A percentile compares a stretch with the other conserved stretches of the same genome.
Evolutionary conservation across 2,329 filamentous ascomycete species (phyloP).

Genomic region (Stemphylium vesicarium): DNA sequence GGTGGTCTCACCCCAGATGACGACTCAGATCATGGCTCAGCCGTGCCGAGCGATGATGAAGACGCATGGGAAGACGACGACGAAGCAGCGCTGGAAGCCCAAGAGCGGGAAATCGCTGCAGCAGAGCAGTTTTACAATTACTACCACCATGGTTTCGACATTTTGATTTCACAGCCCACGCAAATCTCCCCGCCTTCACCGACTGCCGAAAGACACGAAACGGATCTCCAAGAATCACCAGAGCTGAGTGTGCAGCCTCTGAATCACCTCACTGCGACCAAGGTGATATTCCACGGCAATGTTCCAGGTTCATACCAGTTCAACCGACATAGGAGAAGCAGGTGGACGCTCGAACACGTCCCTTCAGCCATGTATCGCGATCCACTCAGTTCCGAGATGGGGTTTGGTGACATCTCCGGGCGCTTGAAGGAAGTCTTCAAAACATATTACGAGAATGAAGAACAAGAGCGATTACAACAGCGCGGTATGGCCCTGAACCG

Average conservation of each 20-base stretch:
- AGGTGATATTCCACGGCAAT: constrained; percentile 92
- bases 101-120: constrained; percentile 64
- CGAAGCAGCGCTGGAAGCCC: constrained; percentile 60
- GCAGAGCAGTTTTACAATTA: constrained; percentile 92
- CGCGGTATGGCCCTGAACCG: constrained; percentile 83
- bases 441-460: constrained; percentile 63
- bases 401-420: constrained; percentile 64
- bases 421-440: constrained; percentile 74
- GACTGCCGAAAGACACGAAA: constrained; percentile 61
- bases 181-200: constrained; percentile 55
- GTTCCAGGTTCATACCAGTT: constrained; percentile 96
- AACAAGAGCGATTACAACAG: constrained; percentile 61
- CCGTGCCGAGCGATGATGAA: constrained; percentile 47
- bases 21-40: constrained; percentile 44
- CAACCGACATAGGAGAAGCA: constrained; percentile 87
- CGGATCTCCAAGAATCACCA: constrained; percentile 30
- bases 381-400: constrained; percentile 73
- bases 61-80: constrained; percentile 56
- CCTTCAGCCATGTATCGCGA: constrained; percentile 52
- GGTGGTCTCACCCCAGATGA: constrained; percentile 40
- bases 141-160: constrained; percentile 92
- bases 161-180: constrained; percentile 82
- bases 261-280: constrained; percentile 81
- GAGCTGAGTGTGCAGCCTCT: constrained; percentile 41
- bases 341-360: constrained; percentile 74